phyloP scores from a whole-genome alignment of 2,329 filamentous ascomycete genomes.

The Dryadomyces quercus-mongolicae region DNA sequence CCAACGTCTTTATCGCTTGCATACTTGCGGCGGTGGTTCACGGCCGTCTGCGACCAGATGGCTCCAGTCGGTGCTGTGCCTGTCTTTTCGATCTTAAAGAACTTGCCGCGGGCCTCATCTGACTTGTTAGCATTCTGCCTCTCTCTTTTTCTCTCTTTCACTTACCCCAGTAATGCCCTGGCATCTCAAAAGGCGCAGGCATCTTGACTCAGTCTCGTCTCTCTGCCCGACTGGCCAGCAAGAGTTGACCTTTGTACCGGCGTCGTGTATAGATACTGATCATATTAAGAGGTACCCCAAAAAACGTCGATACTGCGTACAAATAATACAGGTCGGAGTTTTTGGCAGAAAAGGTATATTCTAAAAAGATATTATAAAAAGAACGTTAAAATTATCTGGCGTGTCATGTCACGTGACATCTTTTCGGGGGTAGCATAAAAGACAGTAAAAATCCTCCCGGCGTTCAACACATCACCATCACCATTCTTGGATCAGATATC shows the following conservation, averaged over 20 bases:
- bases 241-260: background rate
- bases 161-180: conserved; percentile 43
- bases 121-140: background rate
- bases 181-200: conserved; percentile 24
- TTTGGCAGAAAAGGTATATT: background rate
- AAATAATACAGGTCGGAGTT: background rate
- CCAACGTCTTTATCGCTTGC: background rate
- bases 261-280: background rate
- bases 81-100: conserved; percentile 50
- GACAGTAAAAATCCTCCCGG: background rate
- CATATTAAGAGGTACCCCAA: background rate
- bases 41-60: conserved; percentile 36
- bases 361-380: background rate
- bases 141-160: background rate
- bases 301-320: background rate
- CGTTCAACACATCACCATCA: background rate
- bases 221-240: too few relatives aligned
- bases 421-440: background rate
- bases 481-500: background rate
- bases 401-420: background rate
- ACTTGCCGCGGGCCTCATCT: conserved; percentile 47
- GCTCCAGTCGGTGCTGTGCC: conserved; percentile 35
- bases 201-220: conserved; percentile 8
- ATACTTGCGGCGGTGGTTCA: background rate
- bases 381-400: background rate